phyloP scores from a whole-genome alignment of 768 basidiomycete species.

The Auriscalpium microsporum region DNA sequence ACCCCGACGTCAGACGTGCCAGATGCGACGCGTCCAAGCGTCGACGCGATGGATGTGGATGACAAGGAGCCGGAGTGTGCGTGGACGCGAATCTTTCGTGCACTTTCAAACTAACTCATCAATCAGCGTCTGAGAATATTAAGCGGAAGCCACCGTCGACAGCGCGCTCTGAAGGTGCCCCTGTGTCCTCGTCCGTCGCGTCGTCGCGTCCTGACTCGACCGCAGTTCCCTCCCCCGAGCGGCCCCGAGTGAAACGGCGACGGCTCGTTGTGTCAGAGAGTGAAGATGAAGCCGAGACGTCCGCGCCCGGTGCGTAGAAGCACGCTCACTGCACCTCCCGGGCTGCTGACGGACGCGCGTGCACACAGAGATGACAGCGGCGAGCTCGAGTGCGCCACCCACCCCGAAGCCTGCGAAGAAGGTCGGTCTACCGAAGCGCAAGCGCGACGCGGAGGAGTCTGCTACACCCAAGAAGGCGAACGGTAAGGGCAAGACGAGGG shows the following conservation, averaged over 20 bases:
- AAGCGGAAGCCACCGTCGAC: conserved; percentile 8
- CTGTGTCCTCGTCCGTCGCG: background rate
- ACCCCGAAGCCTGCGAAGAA: background rate
- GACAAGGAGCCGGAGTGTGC: background rate
- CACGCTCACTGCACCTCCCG: background rate
- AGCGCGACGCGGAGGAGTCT: background rate
- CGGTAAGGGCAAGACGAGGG: conserved; percentile 10
- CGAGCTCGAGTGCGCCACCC: conserved; percentile 5
- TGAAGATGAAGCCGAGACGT: conserved; percentile 24
- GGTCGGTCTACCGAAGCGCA: conserved; percentile 1
- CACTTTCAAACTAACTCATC: background rate
- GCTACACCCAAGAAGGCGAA: background rate
- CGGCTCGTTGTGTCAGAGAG: conserved; percentile 49
- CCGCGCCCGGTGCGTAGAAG: background rate
- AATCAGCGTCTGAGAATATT: background rate
- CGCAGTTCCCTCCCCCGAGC: conserved; percentile 17
- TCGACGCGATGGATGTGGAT: conserved; percentile 13
- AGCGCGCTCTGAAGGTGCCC: background rate
- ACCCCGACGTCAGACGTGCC: conserved; percentile 20
- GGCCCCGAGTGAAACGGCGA: conserved; percentile 38
- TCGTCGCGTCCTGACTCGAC: background rate
- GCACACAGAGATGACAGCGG: background rate
- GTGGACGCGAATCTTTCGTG: background rate
- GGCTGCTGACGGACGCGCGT: background rate
- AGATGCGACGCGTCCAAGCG: conserved; percentile 14